A percentile compares a stretch with the other conserved stretches of the same genome.
phyloP scores from a whole-genome alignment of 352 stramenopile species.

The Phytophthora multivora region DNA sequence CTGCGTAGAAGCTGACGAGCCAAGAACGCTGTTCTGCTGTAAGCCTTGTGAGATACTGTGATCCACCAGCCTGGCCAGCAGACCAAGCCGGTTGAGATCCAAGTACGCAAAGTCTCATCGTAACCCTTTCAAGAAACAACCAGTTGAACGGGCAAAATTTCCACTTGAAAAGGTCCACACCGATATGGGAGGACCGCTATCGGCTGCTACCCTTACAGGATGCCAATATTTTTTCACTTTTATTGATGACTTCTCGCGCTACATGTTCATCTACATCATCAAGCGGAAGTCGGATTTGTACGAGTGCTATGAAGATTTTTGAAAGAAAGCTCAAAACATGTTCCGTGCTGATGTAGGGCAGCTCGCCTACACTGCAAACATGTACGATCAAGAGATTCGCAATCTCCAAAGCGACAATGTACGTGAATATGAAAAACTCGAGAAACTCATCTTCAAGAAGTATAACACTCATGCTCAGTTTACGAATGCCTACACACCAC shows the following conservation, averaged over 20 bases:
- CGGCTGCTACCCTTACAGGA: background rate
- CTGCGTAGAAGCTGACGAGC: too few relatives aligned
- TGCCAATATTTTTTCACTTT: background rate
- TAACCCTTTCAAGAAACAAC: background rate
- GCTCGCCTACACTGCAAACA: background rate
- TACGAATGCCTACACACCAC: background rate
- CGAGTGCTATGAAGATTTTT: background rate
- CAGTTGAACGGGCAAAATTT: background rate
- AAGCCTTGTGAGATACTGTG: too few relatives aligned
- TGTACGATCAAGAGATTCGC: background rate
- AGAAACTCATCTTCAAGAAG: background rate
- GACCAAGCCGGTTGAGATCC: too few relatives aligned
- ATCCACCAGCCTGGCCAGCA: too few relatives aligned
- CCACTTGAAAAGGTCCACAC: background rate
- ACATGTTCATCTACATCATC: background rate
- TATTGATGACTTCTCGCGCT: background rate
- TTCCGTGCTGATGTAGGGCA: background rate
- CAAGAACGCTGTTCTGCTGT: too few relatives aligned
- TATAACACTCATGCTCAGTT: background rate
- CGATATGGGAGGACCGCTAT: background rate
- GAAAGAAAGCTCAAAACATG: background rate
- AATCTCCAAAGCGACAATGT: background rate
- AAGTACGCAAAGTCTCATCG: slow-evolving; percentile 1
- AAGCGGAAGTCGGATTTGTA: background rate
- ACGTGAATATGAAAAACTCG: background rate